A percentile compares a stretch with the other conserved stretches of the same genome.
phyloP scores from a whole-genome alignment of 179 eudicot species.

The Beta lomatogona region DNA sequence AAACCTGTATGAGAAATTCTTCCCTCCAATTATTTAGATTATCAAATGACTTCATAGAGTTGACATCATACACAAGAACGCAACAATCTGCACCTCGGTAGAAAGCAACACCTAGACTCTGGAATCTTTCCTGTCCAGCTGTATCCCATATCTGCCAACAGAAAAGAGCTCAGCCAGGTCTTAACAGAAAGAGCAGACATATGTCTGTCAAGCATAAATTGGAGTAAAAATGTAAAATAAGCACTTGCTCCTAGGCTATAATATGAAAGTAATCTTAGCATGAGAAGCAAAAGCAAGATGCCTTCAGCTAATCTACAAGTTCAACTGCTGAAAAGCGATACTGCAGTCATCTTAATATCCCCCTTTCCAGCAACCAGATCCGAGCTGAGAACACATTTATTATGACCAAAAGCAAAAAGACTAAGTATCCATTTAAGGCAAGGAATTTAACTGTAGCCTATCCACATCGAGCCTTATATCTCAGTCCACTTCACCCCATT shows the following conservation, averaged over 20 bases:
- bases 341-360: not conserved
- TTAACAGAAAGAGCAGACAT: not conserved
- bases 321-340: not conserved
- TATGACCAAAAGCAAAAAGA: not conserved
- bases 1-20: slow-evolving; percentile 55
- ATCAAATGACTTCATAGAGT: slow-evolving; percentile 53
- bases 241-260: not conserved
- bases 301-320: not conserved
- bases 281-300: not conserved
- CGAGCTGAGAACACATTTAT: not conserved
- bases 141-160: slow-evolving; percentile 57
- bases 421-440: not conserved
- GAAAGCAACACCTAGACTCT: slow-evolving; percentile 60
- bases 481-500: not conserved
- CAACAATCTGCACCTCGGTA: slow-evolving; percentile 65
- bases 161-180: slow-evolving; percentile 34
- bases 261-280: not conserved
- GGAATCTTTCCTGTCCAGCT: slow-evolving; percentile 64
- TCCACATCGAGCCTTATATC: not conserved
- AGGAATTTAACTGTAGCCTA: not conserved
- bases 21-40: slow-evolving; percentile 54
- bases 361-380: not conserved
- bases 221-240: not conserved
- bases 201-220: slow-evolving; percentile 1
- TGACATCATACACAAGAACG: slow-evolving; percentile 58